Evolutionary conservation across 176 grass and related monocot species (phyloP).

Genomic region (Pharus latifolius): DNA sequence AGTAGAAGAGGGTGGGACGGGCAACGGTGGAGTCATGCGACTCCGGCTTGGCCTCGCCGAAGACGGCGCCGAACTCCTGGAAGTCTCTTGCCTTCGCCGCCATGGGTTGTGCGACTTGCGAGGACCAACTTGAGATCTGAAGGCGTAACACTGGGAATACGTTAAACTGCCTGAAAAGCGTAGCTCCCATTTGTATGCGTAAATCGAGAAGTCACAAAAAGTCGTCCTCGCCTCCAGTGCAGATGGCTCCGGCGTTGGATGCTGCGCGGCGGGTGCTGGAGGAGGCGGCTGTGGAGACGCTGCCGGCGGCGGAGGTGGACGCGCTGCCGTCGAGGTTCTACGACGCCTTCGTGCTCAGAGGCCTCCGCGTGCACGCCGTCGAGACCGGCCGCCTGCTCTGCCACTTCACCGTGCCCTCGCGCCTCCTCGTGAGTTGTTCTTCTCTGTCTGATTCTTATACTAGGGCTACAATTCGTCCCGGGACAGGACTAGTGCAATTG

Average conservation of each 20-base stretch:
- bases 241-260: slow-evolving; percentile 6
- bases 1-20: slow-evolving; percentile 40
- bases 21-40: neutral
- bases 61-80: slow-evolving; percentile 34
- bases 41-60: slow-evolving; percentile 46
- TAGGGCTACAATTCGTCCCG: too few relatives aligned
- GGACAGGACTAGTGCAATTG: too few relatives aligned
- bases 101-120: slow-evolving; percentile 15
- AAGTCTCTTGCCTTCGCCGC: slow-evolving; percentile 31
- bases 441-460: neutral
- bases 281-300: slow-evolving; percentile 25
- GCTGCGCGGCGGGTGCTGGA: slow-evolving; percentile 59
- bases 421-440: slow-evolving; percentile 49
- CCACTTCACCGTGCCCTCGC: slow-evolving; percentile 60
- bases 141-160: too few relatives aligned
- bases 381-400: slow-evolving; percentile 71
- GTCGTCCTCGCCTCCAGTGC: neutral
- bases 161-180: too few relatives aligned
- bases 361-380: slow-evolving; percentile 51
- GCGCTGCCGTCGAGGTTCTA: slow-evolving; percentile 63
- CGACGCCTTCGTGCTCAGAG: slow-evolving; percentile 77
- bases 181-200: too few relatives aligned
- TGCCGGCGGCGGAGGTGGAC: slow-evolving; percentile 29
- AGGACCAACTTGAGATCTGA: too few relatives aligned
- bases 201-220: too few relatives aligned